Base-by-base conservation (phyloP, 2,329 filamentous ascomycete species). In the Fusarium xylarioides region DNA sequence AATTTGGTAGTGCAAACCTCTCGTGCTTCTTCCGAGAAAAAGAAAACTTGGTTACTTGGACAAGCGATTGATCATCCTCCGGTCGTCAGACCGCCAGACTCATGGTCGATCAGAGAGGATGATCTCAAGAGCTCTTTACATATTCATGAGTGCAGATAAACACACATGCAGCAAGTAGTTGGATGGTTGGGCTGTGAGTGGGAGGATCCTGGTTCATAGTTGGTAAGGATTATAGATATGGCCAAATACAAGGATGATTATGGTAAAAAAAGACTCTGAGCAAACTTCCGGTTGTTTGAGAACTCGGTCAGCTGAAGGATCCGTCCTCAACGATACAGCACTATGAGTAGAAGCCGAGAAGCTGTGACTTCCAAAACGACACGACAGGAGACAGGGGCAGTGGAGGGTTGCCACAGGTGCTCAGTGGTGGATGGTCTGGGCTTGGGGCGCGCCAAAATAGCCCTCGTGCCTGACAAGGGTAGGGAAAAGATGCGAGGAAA, bases 21-120 rank as follows among this genome's bases (percentile, higher is more conserved):
- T 32, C 23, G 14, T 38, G 52, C 44, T 32, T 66, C 42, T 54
- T n/a, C 18, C 46, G 37, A 60, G 40, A 44, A 70, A 43, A 35
- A 35, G 14, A 57, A 26, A 14, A 18, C 11, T 46, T 34, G 34
- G 52, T 43, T 49, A 35, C 21, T 23, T 28, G 19, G 30, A 23
- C 26, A 40, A 50, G 54, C 47, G 53, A 58, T 63, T 71, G 70
- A 73, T 73, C 70, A 34, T 67, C 70, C 44, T 68, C 26, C 19
- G 21, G 40, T 55, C 53, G 62, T 52, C 68, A 68, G 70, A 73
- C 70, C 70, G 66, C 70, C 66, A 70, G 32, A 59, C 53, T 59
- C 38, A 30, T 70, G 65, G 69, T 23, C 57, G 70, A 73, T 73
- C 70, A 62, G 52, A 68, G 47, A 44, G 44, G 70, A 66, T 56